Evolutionary conservation across 768 basidiomycete species (phyloP), one percentile per base, ranked within the genome.

Genomic region (Phaeotremella fagi): DNA sequence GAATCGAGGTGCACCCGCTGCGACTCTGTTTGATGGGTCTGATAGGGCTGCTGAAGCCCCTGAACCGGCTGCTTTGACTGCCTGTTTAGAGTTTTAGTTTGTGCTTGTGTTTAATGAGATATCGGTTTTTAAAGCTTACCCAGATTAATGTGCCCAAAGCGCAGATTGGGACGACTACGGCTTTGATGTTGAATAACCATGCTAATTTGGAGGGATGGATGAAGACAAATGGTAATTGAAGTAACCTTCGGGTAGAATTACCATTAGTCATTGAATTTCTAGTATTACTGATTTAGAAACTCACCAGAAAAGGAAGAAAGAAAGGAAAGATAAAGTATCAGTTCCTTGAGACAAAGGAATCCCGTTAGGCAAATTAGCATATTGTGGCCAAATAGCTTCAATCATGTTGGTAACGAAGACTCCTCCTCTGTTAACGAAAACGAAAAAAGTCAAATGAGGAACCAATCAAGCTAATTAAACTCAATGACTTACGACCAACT

Each of bases 151-250:
- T 60, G 2, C 54, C 68, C n/a, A 63, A 14, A 36, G 61, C 62
- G 24, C 60, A 58, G 23, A 61, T 49, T 1, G 66, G 59, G 20
- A 63, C 60, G 6, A 63, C 7, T 12, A 64, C 42, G 2, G 64
- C 64, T 51, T 72, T 70, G 60, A 59, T 54, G 26, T 53, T 54
- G 59, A 72, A 72, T 7, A 70, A 49, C 45, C 55, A 57, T 6
- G 49, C 50, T n/a, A 72, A 52, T 41, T 55, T 55, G 24, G 56
- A 59, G 4, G 68, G 64, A 23, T 65, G 71, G 33, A 72, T 57
- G 48, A 65, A 63, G 15, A 58, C 57, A 50, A 72, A 61, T 7
- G 71, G 70, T 0, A 64, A 45, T 48, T 66, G 68, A 14, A 68
- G 38, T 2, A 65, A 45, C 63, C 63, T 64, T 18, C 7, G 20